Percentiles rank a stretch among this genome's conserved stretches.
These are phyloP conservation scores for Pontederia crassipes DNA, from an alignment of 176 grass and related monocot genomes.

Conservation along the genomic window DNA sequence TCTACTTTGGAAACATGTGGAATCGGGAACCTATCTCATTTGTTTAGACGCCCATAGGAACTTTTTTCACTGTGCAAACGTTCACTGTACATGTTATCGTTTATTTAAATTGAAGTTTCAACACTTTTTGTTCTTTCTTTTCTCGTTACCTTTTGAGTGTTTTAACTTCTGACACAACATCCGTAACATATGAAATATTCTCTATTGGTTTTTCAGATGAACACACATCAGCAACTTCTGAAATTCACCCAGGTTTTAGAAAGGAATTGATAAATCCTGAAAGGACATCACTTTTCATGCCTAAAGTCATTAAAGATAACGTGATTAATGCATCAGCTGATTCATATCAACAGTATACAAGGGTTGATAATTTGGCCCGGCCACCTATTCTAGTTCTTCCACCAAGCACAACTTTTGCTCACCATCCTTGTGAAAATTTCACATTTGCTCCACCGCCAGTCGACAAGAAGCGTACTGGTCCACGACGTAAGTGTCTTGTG, in stretches of 20 bases:
- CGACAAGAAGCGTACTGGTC: conserved; percentile 80
- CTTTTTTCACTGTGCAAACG: too few species aligned
- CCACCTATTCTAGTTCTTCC: conserved; percentile 18
- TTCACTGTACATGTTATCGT: too few species aligned
- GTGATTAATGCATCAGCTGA: conserved; percentile 15
- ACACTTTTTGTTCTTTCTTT: too few species aligned
- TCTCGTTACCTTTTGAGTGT: too few species aligned
- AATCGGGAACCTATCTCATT: too few species aligned
- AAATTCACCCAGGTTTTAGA: conserved; percentile 37
- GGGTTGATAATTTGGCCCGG: conserved; percentile 18
- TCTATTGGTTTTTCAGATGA: conserved; percentile 48
- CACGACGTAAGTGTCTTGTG: conserved; percentile 59
- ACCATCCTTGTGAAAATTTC: conserved; percentile 91
- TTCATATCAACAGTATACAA: conserved; percentile 7
- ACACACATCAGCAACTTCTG: conserved; percentile 42
- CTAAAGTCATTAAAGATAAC: conserved; percentile 33
- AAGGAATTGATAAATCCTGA: conserved; percentile 38
- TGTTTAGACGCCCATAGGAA: too few species aligned
- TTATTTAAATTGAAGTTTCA: too few species aligned
- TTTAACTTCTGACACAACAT: too few species aligned
- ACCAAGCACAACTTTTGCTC: conserved; percentile 20
- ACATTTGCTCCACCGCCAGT: conserved; percentile 68
- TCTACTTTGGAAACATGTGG: too few species aligned
- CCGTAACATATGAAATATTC: too few species aligned
- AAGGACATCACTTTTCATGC: conserved; percentile 31